Conservation (phyloP, 164 flowering plant species). For the Stephania yunnanensis region DNA sequence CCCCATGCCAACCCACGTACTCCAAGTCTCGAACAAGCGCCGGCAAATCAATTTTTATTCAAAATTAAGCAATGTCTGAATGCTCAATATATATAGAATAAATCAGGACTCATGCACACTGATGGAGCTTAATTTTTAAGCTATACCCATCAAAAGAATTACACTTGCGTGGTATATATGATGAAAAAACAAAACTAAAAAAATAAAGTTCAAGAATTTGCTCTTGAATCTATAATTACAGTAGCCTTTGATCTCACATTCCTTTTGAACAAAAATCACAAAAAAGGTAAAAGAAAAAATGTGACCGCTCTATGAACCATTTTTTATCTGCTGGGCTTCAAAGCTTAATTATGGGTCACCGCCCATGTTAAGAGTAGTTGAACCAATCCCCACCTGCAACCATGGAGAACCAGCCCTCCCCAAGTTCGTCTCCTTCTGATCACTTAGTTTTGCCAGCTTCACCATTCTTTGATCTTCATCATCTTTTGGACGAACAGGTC, state of each 20-base stretch:
- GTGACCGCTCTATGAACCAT: neutral
- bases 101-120: neutral
- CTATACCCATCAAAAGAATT: slow-evolving; percentile 13
- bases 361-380: slow-evolving; percentile 35
- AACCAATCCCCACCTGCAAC: slow-evolving; percentile 90
- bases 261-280: neutral
- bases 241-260: neutral
- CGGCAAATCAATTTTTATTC: slow-evolving; percentile 14
- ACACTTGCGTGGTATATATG: neutral
- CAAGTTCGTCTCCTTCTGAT: slow-evolving; percentile 54
- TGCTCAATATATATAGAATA: slow-evolving; percentile 10
- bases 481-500: slow-evolving; percentile 12
- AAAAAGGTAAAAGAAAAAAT: slow-evolving; percentile 1
- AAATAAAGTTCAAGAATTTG: neutral
- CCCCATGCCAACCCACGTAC: neutral
- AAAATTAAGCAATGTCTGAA: slow-evolving; percentile 11
- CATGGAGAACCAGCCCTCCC: slow-evolving; percentile 57
- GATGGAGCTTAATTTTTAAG: neutral
- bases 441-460: slow-evolving; percentile 78
- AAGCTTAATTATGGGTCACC: slow-evolving; percentile 25
- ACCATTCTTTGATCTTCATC: slow-evolving; percentile 69
- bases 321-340: neutral
- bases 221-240: slow-evolving; percentile 20
- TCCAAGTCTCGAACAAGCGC: neutral
- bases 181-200: slow-evolving; percentile 1